Conservation (phyloP, 768 basidiomycete genomes). For the Calocera viscosa region DNA sequence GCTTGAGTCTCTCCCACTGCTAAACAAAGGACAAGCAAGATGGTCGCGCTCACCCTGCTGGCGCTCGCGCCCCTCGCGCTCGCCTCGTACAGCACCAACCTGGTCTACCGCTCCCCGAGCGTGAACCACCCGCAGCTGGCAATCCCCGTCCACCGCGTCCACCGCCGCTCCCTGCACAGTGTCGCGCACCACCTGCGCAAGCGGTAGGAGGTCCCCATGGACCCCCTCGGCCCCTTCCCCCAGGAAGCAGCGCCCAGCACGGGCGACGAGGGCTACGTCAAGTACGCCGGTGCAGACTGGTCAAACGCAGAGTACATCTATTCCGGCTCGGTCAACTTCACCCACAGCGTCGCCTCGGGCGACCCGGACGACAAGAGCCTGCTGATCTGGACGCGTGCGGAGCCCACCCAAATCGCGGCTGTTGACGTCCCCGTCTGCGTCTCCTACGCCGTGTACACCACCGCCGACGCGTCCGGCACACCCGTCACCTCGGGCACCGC, state of each 20-base stretch:
- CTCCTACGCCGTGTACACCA: conserved; percentile 26
- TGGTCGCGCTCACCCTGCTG: conserved; percentile 3
- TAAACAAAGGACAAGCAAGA: background rate
- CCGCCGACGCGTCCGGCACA: background rate
- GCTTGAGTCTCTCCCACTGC: too few species aligned
- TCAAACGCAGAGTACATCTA: conserved; percentile 8
- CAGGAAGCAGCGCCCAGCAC: background rate
- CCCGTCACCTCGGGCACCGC: conserved; percentile 36
- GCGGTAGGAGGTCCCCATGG: conserved; percentile 4
- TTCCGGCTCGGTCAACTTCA: conserved; percentile 11
- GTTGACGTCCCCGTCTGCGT: conserved; percentile 44
- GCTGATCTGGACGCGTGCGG: conserved; percentile 47
- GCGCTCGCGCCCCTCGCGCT: background rate
- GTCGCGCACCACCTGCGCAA: background rate
- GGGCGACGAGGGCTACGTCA: conserved; percentile 8
- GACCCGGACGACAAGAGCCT: conserved; percentile 45
- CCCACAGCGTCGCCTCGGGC: conserved; percentile 29
- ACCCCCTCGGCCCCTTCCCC: background rate
- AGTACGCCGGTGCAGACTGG: conserved; percentile 9
- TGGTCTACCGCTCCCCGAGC: conserved; percentile 35
- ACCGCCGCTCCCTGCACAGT: background rate
- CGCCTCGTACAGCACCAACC: conserved; percentile 21
- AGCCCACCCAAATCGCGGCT: conserved; percentile 25
- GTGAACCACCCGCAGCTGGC: conserved; percentile 16
- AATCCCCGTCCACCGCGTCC: background rate